Conservation (phyloP, 306 rosid genomes). For the Vicia faba region DNA sequence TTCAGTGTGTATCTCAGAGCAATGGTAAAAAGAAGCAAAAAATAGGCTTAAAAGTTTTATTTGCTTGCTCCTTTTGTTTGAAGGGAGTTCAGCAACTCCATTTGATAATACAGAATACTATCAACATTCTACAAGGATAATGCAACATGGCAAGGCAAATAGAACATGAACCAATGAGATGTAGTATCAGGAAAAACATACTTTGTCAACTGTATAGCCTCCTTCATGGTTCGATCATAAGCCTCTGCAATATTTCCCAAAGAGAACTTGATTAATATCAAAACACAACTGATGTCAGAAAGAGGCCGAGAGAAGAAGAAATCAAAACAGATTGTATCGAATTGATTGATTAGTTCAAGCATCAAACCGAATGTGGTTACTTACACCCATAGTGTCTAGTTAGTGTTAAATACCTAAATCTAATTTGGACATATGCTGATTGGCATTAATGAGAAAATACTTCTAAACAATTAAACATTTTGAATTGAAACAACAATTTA, state of each 20-base stretch:
- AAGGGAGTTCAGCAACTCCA: neutral
- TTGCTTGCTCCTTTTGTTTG: neutral
- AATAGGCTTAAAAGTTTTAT: neutral
- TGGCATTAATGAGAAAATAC: neutral
- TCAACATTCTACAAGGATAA: slow-evolving; percentile 17
- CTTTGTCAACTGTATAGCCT: slow-evolving; percentile 69
- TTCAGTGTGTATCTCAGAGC: neutral
- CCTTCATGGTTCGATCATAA: slow-evolving; percentile 68
- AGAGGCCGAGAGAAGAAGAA: slow-evolving; percentile 26
- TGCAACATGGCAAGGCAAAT: slow-evolving; percentile 1
- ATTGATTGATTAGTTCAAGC: slow-evolving; percentile 2
- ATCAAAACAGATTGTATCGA: slow-evolving; percentile 1
- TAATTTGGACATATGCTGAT: neutral
- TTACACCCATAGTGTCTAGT: slow-evolving; percentile 1
- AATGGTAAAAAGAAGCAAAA: neutral
- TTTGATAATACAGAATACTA: neutral
- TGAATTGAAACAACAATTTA: neutral
- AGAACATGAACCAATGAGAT: slow-evolving; percentile 7
- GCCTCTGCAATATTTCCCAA: slow-evolving; percentile 60
- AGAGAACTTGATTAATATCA: slow-evolving; percentile 29
- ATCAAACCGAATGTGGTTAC: slow-evolving; percentile 19
- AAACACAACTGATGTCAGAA: neutral
- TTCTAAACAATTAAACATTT: neutral
- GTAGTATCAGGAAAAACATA: slow-evolving; percentile 40
- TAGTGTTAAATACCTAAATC: neutral